Evolutionary conservation across 805 yeast genomes (phyloP), one percentile per base, ranked within the genome.

Genomic region (Ogataea ramenticola): DNA sequence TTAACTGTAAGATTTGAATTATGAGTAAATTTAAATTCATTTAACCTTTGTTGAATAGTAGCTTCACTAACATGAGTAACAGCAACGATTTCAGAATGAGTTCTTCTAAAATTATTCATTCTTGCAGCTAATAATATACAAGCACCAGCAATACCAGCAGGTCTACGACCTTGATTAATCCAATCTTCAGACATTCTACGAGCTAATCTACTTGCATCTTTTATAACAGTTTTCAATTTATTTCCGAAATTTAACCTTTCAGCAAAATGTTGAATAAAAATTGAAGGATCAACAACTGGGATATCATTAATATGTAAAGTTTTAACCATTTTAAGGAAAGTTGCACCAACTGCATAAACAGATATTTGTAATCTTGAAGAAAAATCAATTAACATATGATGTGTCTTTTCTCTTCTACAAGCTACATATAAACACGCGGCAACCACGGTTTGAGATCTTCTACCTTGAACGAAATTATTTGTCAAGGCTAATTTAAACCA

Each of bases 61-160:
- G 86, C 93, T 55, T 88, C 95, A 6, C 96, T 96, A 22, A 93
- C 90, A 60, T 88, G 96, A 1, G 98, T 91, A 8, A 93, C 93
- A 0, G 95, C 91, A 16, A 91, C 97, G 43, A 93, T 83, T 60
- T 95, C 98, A 1, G 90, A 77, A 61, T 91, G 96, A 2, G 95
- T 82, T 57, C 98, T 74, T 57, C 96, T 75, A 60, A 86, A 82
- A 58, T 90, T 90, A 65, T 93, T 93, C 98, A 93, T 95, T 64
- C 99, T 75, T 2, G 97, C 93, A 0, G 99, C 99, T 41, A 93
- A 66, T 38, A 95, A 61, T 2, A 93, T 71, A 64, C 97, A 89
- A 0, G 99, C 99, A 20, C 98, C 99, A 0, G 99, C 99, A 43
- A 93, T 79, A 55, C 99, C 99, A 0, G 99, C 98, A 0, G 99